Evolutionary conservation across 2,329 filamentous ascomycete species (phyloP), one percentile per base, ranked within the genome.

Genomic region (Chaetomium sp.): DNA sequence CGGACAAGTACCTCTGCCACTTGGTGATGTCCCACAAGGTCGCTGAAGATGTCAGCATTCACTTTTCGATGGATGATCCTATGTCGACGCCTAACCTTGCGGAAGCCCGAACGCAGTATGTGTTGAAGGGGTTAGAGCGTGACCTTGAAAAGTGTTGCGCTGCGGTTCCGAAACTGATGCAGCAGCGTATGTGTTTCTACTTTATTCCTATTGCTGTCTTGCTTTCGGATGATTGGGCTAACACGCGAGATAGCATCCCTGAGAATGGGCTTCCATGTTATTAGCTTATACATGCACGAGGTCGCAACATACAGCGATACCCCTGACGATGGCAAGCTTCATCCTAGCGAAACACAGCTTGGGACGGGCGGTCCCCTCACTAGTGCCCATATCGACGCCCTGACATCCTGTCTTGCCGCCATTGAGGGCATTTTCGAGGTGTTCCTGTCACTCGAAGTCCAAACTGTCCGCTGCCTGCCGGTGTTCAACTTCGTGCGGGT

Each of bases 221-320:
- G n/a, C n/a, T n/a, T 8, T 6, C 6, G 3, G 8, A 11, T 19
- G 3, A 33, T 40, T 8, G 14, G 19, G 40, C 64, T 67, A 40
- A 66, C 55, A 14, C 27, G n/a, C 50, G 57, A 55, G 14, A 3
- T 66, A 85, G 85, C 80, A n/a, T 77, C 81, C 0, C 73, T 90
- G 46, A 72, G 74, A 14, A 78, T 90, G 61, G 80, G 80, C 58
- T 84, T 88, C 61, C 75, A 85, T 60, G 79, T 86, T 1, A 68
- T 89, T 38, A 86, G 78, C 59, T 73, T 91, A 3, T 90, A 88
- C 66, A 84, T 91, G 74, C 86, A 91, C 67, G 88, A 91, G 69
- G 81, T 88, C 53, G 84, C 81, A 2, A 80, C 91, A 60, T 84
- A 89, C 60, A 75, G 80, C 7, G 84, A 88, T 52, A 79, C 81